Percentiles rank a stretch among this genome's conserved stretches.
Conservation (phyloP, 768 basidiomycete genomes). For the Kwoniella heveanensis region DNA sequence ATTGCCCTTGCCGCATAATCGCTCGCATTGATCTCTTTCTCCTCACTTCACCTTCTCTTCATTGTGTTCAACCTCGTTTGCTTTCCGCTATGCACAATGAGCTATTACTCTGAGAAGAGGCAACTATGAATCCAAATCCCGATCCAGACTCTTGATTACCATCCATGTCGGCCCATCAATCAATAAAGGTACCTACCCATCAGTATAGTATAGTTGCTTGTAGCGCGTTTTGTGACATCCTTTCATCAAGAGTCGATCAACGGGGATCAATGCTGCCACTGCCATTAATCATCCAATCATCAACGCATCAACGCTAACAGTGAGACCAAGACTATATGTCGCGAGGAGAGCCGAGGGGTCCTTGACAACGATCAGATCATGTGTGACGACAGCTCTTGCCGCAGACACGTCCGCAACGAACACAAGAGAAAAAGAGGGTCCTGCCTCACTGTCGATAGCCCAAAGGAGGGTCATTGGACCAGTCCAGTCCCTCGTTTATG, state of each 20-base stretch:
- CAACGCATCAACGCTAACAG: neutral
- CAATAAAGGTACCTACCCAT: too few species aligned
- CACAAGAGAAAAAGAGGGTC: too few species aligned
- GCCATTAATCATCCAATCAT: neutral
- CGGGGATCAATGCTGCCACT: neutral
- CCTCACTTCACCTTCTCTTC: too few species aligned
- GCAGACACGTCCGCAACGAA: neutral
- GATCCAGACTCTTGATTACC: neutral
- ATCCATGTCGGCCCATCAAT: too few species aligned
- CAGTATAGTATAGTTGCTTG: too few species aligned
- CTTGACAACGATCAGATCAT: too few species aligned
- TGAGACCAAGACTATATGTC: neutral
- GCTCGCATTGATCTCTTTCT: neutral
- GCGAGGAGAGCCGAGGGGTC: too few species aligned
- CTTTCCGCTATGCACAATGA: neutral
- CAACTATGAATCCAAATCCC: neutral
- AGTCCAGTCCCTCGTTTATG: neutral
- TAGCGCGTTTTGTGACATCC: neutral
- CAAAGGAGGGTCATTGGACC: neutral
- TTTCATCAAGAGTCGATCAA: constrained; percentile 1
- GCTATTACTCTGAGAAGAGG: neutral
- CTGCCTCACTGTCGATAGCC: neutral
- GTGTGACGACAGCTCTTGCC: neutral
- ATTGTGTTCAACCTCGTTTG: neutral
- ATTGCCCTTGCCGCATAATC: neutral